Percentiles rank a stretch among this genome's conserved stretches.
phyloP scores from a whole-genome alignment of 169 alveolate genomes.

The Cryptosporidium parvum region DNA sequence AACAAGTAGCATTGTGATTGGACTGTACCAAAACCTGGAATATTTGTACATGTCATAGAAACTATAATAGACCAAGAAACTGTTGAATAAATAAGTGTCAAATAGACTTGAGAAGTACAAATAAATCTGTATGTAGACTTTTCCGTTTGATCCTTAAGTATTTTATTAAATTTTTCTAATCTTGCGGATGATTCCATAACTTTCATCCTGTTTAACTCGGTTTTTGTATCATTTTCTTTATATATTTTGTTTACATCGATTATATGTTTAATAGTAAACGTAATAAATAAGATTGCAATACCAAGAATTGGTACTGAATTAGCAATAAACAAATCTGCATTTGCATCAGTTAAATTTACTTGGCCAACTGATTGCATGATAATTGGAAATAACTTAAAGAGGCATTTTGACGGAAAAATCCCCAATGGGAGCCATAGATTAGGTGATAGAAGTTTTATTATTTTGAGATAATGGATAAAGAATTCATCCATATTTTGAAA shows the following conservation, averaged over 20 bases:
- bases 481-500: slow-evolving; percentile 15
- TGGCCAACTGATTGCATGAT: slow-evolving; percentile 24
- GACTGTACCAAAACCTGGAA: slow-evolving; percentile 64
- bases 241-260: slow-evolving; percentile 57
- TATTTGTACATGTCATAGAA: slow-evolving; percentile 46
- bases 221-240: slow-evolving; percentile 39
- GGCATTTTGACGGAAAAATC: slow-evolving; percentile 49
- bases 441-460: slow-evolving; percentile 24
- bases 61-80: slow-evolving; percentile 19
- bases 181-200: slow-evolving; percentile 41
- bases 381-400: slow-evolving; percentile 42
- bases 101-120: slow-evolving; percentile 44
- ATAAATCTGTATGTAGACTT: slow-evolving; percentile 69
- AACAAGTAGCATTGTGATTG: slow-evolving; percentile 26
- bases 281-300: slow-evolving; percentile 26
- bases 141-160: slow-evolving; percentile 25
- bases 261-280: slow-evolving; percentile 64
- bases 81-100: slow-evolving; percentile 31
- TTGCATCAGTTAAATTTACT: slow-evolving; percentile 28
- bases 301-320: slow-evolving; percentile 46
- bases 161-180: slow-evolving; percentile 47
- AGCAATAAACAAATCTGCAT: slow-evolving; percentile 23
- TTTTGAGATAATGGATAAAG: slow-evolving; percentile 25
- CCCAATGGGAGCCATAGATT: slow-evolving; percentile 61
- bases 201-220: slow-evolving; percentile 2